Evolutionary conservation across 129 eudicot species (phyloP).

Genomic region (Smallanthus sonchifolius): DNA sequence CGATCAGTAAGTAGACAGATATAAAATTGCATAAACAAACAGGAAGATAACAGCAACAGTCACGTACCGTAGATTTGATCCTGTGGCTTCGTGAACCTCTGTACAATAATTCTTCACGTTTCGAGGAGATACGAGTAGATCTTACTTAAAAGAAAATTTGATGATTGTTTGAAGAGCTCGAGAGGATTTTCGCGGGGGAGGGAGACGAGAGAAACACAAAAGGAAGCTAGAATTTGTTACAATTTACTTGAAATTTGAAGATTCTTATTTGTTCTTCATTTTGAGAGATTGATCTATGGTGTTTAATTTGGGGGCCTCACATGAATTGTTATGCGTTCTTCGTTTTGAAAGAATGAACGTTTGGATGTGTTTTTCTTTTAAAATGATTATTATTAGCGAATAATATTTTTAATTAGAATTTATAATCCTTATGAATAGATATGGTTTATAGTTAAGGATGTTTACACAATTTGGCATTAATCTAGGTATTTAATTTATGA

Average conservation of each 20-base stretch:
- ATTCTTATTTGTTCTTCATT: neutral
- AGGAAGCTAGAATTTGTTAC: neutral
- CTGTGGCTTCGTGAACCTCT: constrained; percentile 7
- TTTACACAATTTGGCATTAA: too few species aligned
- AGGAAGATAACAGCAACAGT: neutral
- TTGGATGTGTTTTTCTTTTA: too few species aligned
- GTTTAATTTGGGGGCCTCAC: too few species aligned
- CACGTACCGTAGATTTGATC: constrained; percentile 13
- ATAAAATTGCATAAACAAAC: neutral
- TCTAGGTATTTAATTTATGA: too few species aligned
- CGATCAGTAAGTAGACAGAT: neutral
- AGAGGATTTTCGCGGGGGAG: constrained; percentile 18
- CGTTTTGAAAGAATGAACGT: too few species aligned
- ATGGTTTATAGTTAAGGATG: too few species aligned
- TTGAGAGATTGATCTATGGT: neutral
- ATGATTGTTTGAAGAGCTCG: neutral
- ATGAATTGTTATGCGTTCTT: too few species aligned
- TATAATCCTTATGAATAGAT: too few species aligned
- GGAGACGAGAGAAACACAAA: constrained; percentile 12
- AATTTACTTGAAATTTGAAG: neutral
- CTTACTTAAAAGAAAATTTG: neutral
- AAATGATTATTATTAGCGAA: too few species aligned
- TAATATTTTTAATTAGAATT: too few species aligned
- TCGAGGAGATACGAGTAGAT: constrained; percentile 5
- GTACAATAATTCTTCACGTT: neutral